Conservation (phyloP, 208 protist species). For the Tetramitus jugosus region DNA sequence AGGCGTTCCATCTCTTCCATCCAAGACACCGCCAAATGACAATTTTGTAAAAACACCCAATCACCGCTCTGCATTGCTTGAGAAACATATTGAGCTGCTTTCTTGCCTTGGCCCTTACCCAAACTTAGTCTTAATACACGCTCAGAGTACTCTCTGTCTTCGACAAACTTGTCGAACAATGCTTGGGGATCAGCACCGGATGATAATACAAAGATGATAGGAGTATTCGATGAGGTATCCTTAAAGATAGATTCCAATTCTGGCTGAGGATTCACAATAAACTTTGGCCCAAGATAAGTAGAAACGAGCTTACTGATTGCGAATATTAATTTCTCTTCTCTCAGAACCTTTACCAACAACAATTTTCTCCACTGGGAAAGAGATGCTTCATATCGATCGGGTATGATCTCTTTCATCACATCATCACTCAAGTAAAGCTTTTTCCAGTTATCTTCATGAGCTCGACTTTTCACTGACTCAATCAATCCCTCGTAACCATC, state of each 20-base stretch:
- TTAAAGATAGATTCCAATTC: slow-evolving; percentile 86
- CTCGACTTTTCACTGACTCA: slow-evolving; percentile 79
- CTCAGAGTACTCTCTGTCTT: too few species aligned
- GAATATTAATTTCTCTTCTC: slow-evolving; percentile 90
- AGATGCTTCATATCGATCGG: slow-evolving; percentile 84
- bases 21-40: slow-evolving; percentile 83
- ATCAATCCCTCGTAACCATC: slow-evolving; percentile 52
- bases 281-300: slow-evolving; percentile 82
- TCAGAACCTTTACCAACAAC: slow-evolving; percentile 91
- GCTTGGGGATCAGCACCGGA: slow-evolving; percentile 91
- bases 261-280: slow-evolving; percentile 88
- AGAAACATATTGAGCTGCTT: slow-evolving; percentile 43
- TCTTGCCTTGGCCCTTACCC: slow-evolving; percentile 52
- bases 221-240: slow-evolving; percentile 70
- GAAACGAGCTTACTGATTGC: slow-evolving; percentile 91
- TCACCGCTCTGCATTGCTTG: slow-evolving; percentile 48
- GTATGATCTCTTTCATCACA: slow-evolving; percentile 84
- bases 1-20: slow-evolving; percentile 80
- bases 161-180: slow-evolving; percentile 79
- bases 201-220: slow-evolving; percentile 95
- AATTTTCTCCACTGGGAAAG: slow-evolving; percentile 68
- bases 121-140: too few species aligned
- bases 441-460: slow-evolving; percentile 80
- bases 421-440: slow-evolving; percentile 81
- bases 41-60: slow-evolving; percentile 92